These are phyloP conservation scores for Prunus davidiana DNA, from an alignment of 306 rosid genomes.

Conservation along the genomic window DNA sequence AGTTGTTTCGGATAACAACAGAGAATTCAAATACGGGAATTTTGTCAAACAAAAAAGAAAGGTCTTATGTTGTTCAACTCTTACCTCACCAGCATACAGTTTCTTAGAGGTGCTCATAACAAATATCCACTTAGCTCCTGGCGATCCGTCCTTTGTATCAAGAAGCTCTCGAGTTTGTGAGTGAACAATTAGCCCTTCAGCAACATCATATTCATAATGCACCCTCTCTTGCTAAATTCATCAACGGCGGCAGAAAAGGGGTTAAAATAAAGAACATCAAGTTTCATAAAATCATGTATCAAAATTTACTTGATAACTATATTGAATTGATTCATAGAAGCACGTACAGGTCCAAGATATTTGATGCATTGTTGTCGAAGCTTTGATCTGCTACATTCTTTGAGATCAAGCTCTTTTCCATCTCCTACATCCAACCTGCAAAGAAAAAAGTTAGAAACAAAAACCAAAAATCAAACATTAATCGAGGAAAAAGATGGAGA, in stretches of 20 bases:
- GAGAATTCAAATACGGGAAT: background rate
- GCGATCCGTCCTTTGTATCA: constrained; percentile 42
- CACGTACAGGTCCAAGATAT: constrained; percentile 93
- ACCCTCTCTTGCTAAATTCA: constrained; percentile 72
- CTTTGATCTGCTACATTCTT: constrained; percentile 55
- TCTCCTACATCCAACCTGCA: constrained; percentile 86
- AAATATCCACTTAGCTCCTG: constrained; percentile 74
- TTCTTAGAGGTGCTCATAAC: constrained; percentile 89
- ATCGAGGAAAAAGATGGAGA: too few relatives aligned
- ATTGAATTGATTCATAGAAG: constrained; percentile 11
- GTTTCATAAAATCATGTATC: background rate
- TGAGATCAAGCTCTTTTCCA: constrained; percentile 70
- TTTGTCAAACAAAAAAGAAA: background rate
- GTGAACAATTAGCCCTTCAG: constrained; percentile 58
- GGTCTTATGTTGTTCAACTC: constrained; percentile 14
- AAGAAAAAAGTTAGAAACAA: background rate
- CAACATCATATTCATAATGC: constrained; percentile 53
- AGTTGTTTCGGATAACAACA: background rate
- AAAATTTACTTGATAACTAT: background rate
- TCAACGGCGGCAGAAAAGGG: background rate
- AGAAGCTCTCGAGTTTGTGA: constrained; percentile 59
- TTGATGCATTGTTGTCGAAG: constrained; percentile 75
- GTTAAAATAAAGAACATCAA: background rate
- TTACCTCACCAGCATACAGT: constrained; percentile 88
- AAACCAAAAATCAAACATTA: background rate